Conservation (phyloP, 2,329 filamentous ascomycete species). For the Scortechinia acanthostroma region DNA sequence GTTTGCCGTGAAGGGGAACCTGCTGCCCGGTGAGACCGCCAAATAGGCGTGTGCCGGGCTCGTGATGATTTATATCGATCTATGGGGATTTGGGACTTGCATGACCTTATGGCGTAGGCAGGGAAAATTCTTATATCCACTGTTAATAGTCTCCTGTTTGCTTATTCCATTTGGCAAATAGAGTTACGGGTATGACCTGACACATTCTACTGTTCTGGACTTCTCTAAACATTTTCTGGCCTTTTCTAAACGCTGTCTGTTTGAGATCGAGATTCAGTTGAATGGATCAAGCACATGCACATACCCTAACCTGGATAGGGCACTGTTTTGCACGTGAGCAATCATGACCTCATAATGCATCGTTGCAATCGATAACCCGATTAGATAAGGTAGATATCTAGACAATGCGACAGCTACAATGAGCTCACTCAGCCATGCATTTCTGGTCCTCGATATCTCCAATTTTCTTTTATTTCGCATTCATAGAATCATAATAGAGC, state of each 20-base stretch:
- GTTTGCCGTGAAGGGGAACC: constrained; percentile 81
- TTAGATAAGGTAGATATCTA: neutral
- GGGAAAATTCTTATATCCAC: neutral
- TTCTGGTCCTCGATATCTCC: too few species aligned
- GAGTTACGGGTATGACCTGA: neutral
- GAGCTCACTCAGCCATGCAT: too few species aligned
- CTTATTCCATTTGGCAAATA: neutral
- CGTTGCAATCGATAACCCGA: too few species aligned
- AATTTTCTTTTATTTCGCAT: neutral
- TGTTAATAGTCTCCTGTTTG: neutral
- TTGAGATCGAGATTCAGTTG: too few species aligned
- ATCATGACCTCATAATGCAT: neutral
- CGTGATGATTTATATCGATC: too few species aligned
- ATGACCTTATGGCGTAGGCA: constrained; percentile 3
- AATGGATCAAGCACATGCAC: too few species aligned
- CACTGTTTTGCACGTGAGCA: neutral
- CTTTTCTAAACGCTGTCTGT: too few species aligned
- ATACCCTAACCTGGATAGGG: neutral
- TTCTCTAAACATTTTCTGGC: too few species aligned
- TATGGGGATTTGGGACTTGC: neutral
- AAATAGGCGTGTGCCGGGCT: neutral
- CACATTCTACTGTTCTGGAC: too few species aligned
- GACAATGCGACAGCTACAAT: too few species aligned
- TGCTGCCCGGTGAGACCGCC: constrained; percentile 34
- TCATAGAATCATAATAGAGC: too few species aligned